phyloP scores from a whole-genome alignment of 2,329 filamentous ascomycete genomes.

The Triangularia verruculosa region DNA sequence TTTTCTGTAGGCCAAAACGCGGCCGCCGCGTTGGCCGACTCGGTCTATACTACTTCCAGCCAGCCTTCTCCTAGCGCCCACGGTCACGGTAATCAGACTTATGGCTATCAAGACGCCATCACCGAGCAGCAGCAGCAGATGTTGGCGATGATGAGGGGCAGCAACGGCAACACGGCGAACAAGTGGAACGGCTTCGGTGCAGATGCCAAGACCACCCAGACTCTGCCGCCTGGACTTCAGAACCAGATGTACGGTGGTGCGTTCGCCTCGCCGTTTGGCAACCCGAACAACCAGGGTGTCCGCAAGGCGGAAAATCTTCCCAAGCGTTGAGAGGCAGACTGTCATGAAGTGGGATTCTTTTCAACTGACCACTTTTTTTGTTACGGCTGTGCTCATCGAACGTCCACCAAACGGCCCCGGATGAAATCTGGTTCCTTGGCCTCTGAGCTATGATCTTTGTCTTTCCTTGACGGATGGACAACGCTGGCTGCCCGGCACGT shows the following conservation, averaged over 20 bases:
- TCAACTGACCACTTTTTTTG: not conserved
- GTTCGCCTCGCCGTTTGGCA: not conserved
- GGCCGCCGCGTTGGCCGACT: not conserved
- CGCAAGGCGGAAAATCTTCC: not conserved
- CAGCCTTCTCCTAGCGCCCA: not conserved
- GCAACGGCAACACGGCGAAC: not conserved
- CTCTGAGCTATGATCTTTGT: too few relatives aligned
- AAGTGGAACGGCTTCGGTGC: not conserved
- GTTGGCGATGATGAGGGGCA: not conserved
- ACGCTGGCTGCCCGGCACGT: too few relatives aligned
- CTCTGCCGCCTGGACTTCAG: not conserved
- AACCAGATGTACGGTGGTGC: not conserved
- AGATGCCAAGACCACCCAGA: not conserved
- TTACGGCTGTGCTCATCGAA: not conserved
- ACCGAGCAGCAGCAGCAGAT: not conserved
- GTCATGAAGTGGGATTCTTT: not conserved
- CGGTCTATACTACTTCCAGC: not conserved
- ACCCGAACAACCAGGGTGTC: not conserved
- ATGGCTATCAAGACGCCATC: not conserved
- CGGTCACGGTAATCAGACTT: not conserved
- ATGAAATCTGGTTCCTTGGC: too few relatives aligned
- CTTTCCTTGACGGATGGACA: too few relatives aligned
- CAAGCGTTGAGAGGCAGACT: not conserved
- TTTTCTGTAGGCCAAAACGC: constrained; percentile 1
- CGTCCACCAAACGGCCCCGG: not conserved